phyloP scores from a whole-genome alignment of 2,329 filamentous ascomycete species.

The Arachnopeziza araneosa region DNA sequence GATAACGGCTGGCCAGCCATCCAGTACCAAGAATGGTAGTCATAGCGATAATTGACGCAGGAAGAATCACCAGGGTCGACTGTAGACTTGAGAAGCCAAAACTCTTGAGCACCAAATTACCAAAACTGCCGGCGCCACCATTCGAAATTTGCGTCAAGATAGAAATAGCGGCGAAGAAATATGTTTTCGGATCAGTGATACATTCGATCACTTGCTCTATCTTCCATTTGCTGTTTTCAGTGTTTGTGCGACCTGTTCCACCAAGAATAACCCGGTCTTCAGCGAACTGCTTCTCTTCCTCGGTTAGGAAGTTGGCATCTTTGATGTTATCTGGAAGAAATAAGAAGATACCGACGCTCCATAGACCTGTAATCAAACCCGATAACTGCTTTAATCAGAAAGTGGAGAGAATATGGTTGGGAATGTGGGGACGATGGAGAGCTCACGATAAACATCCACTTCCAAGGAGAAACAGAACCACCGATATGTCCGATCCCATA shows the following conservation, averaged over 20 bases:
- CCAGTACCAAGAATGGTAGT: slow-evolving; percentile 18
- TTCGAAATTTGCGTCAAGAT: slow-evolving; percentile 55
- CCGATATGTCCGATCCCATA: slow-evolving; percentile 52
- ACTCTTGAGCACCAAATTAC: slow-evolving; percentile 39
- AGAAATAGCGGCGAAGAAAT: slow-evolving; percentile 46
- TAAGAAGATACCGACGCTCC: slow-evolving; percentile 43
- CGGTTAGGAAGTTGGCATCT: slow-evolving; percentile 50
- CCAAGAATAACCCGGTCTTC: slow-evolving; percentile 42
- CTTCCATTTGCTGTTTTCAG: slow-evolving; percentile 41
- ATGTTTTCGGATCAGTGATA: slow-evolving; percentile 50
- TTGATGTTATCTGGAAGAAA: slow-evolving; percentile 49
- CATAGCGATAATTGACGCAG: slow-evolving; percentile 19
- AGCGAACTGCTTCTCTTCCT: slow-evolving; percentile 43
- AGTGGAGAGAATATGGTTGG: not conserved
- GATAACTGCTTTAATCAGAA: slow-evolving; percentile 33
- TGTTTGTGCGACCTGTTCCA: slow-evolving; percentile 47
- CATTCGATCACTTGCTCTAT: slow-evolving; percentile 46
- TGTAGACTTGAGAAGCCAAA: slow-evolving; percentile 33
- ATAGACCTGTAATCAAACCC: slow-evolving; percentile 40
- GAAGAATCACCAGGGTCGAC: slow-evolving; percentile 27
- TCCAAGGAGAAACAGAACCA: slow-evolving; percentile 43
- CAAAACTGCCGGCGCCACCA: slow-evolving; percentile 52
- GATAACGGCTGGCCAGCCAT: slow-evolving; percentile 33
- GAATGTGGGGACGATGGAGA: too few relatives aligned
- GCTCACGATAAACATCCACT: slow-evolving; percentile 47